These are phyloP conservation scores for Penicillium aurantiogriseum DNA, from an alignment of 2,329 filamentous ascomycete genomes.

Conservation along the genomic window DNA sequence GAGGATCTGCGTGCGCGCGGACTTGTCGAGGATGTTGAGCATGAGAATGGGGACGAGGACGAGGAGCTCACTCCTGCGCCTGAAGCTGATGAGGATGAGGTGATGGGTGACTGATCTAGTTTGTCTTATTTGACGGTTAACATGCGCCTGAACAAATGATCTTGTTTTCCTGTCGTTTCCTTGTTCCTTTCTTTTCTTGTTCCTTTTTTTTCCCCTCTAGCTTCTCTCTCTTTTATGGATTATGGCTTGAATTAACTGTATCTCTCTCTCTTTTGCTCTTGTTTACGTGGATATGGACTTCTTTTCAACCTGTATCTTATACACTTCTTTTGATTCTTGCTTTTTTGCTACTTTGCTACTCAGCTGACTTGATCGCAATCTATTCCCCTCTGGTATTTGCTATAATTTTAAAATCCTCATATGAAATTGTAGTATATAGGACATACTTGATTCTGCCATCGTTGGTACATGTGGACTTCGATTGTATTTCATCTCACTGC, in stretches of 20 bases:
- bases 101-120: slow-evolving; percentile 42
- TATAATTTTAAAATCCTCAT: not conserved
- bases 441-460: not conserved
- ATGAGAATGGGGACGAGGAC: slow-evolving; percentile 26
- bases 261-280: slow-evolving; percentile 9
- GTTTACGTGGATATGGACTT: slow-evolving; percentile 10
- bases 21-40: slow-evolving; percentile 41
- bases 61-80: slow-evolving; percentile 29
- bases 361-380: slow-evolving; percentile 7
- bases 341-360: slow-evolving; percentile 1
- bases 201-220: not conserved
- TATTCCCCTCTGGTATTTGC: slow-evolving; percentile 4
- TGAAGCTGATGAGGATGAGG: slow-evolving; percentile 41
- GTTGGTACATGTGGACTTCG: not conserved
- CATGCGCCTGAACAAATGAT: slow-evolving; percentile 7
- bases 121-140: slow-evolving; percentile 13
- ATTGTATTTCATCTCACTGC: too few relatives aligned
- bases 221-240: slow-evolving; percentile 3
- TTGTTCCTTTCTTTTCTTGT: slow-evolving; percentile 7
- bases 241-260: slow-evolving; percentile 6
- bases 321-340: not conserved
- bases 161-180: not conserved
- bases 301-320: slow-evolving; percentile 4
- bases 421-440: not conserved
- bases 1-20: slow-evolving; percentile 39